Evolutionary conservation across 345 rosid species (phyloP), one percentile per base, ranked within the genome.

Genomic region (Punica granatum): DNA sequence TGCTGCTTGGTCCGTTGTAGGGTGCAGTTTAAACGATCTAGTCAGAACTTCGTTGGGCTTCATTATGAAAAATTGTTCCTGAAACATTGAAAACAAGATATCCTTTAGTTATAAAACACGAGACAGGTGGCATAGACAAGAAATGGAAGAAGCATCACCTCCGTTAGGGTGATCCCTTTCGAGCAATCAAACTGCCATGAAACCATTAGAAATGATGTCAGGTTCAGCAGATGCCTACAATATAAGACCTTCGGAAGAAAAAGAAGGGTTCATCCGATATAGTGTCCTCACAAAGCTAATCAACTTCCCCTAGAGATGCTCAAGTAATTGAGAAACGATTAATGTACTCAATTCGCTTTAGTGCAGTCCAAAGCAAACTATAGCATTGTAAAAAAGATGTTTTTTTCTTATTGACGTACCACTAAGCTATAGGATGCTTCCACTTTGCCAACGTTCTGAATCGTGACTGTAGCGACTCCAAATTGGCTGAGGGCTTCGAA

Each of bases 401-500:
- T n/a, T n/a, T n/a, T n/a, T n/a, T n/a, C n/a, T n/a, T n/a, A n/a
- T 51, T 54, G 48, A 28, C 31, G 12, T 84, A 92, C 98, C 86
- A 90, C 85, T 81, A 94, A 84, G 83, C 96, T 86, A 70, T 89
- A 94, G 7, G 97, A 94, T 42, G 97, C 97, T 81, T 94, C 96
- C 60, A 91, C 81, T 79, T 86, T 88, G 80, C 99, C 96, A 1
- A 71, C 89, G 67, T 89, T 91, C 78, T 72, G 77, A 23, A 83
- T 81, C 39, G 92, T 81, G 69, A 94, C 82, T 66, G 88, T 80
- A 53, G 97, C 92, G 63, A 83, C 80, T 76, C 99, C 99, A 60
- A 84, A 85, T 71, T 91, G 97, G 43, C 89, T 80, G 71, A 94
- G 90, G 64, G 99, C 89, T 70, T 89, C 97, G 66, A 91, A 91